Percentiles rank a stretch among this genome's conserved stretches.
phyloP scores from a whole-genome alignment of 2,329 filamentous ascomycete species.

The Zopfia rhizophila region DNA sequence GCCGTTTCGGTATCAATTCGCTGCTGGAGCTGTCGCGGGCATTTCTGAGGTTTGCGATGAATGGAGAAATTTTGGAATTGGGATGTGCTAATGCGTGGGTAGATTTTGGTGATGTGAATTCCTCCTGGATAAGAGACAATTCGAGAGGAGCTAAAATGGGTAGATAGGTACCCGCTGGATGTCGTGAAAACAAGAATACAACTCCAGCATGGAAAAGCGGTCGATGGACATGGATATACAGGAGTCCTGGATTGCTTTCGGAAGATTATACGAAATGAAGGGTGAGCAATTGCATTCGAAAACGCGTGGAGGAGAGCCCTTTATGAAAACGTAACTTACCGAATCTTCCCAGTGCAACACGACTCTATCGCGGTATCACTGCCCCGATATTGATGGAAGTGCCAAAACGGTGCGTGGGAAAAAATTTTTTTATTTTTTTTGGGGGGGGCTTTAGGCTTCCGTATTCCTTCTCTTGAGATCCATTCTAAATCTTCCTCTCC shows the following conservation, averaged over 20 bases:
- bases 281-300: conserved; percentile 8
- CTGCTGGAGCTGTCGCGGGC: conserved; percentile 35
- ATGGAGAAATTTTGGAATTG: too few relatives aligned
- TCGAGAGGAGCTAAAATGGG: conserved; percentile 29
- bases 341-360: conserved; percentile 21
- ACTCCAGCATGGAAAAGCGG: conserved; percentile 35
- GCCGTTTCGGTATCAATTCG: conserved; percentile 45
- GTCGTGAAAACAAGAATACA: conserved; percentile 46
- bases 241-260: conserved; percentile 42
- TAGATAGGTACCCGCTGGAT: conserved; percentile 46
- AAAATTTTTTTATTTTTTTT: too few relatives aligned
- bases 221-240: conserved; percentile 35
- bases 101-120: conserved; percentile 41
- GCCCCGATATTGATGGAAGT: conserved; percentile 47
- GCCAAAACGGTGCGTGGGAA: conserved; percentile 37
- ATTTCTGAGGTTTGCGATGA: conserved; percentile 38
- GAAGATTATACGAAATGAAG: conserved; percentile 40
- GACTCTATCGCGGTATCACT: conserved; percentile 42
- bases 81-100: conserved; percentile 11
- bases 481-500: too few relatives aligned
- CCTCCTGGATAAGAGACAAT: background rate
- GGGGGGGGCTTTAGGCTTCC: too few relatives aligned
- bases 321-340: too few relatives aligned
- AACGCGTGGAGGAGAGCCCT: too few relatives aligned
- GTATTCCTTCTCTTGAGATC: too few relatives aligned